A percentile compares a stretch with the other conserved stretches of the same genome.
phyloP scores from a whole-genome alignment of 2,329 filamentous ascomycete species.

The Periconia macrospinosa region DNA sequence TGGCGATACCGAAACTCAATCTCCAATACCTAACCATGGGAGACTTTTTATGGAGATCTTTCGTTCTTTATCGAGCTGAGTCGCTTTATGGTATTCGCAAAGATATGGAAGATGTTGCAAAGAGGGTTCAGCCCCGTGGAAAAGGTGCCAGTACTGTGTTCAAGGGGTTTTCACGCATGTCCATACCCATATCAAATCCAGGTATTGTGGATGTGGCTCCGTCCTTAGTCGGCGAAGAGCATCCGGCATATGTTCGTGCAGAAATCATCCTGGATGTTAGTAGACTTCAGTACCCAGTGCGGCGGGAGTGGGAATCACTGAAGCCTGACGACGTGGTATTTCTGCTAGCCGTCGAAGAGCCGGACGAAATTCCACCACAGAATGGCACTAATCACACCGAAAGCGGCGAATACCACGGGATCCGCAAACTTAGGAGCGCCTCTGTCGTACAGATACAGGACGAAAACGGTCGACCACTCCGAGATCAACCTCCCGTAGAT shows the following conservation, averaged over 20 bases:
- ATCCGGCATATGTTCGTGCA: slow-evolving; percentile 81
- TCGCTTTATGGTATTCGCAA: slow-evolving; percentile 92
- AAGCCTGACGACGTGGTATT: slow-evolving; percentile 89
- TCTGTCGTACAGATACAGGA: slow-evolving; percentile 86
- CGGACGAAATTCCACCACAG: slow-evolving; percentile 52
- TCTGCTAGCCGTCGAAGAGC: slow-evolving; percentile 73
- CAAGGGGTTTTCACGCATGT: slow-evolving; percentile 88
- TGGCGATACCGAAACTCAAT: slow-evolving; percentile 92
- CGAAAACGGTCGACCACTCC: slow-evolving; percentile 74
- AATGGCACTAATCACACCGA: slow-evolving; percentile 56
- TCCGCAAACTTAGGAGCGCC: slow-evolving; percentile 75
- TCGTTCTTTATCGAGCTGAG: slow-evolving; percentile 86
- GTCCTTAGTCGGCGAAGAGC: slow-evolving; percentile 77
- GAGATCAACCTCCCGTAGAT: slow-evolving; percentile 67
- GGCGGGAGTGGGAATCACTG: slow-evolving; percentile 87
- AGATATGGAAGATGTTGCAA: slow-evolving; percentile 81
- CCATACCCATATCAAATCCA: slow-evolving; percentile 80
- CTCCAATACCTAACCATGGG: slow-evolving; percentile 93
- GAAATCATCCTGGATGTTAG: slow-evolving; percentile 85
- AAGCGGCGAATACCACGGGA: slow-evolving; percentile 64
- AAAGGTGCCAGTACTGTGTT: slow-evolving; percentile 71
- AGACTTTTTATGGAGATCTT: slow-evolving; percentile 95
- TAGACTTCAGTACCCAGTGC: slow-evolving; percentile 72
- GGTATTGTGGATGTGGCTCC: slow-evolving; percentile 85
- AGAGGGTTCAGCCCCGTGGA: slow-evolving; percentile 72